Percentiles rank a stretch among this genome's conserved stretches.
Evolutionary conservation across 202 grass and related monocot genomes (phyloP).

Genomic region (Cymbopogon flexuosus): DNA sequence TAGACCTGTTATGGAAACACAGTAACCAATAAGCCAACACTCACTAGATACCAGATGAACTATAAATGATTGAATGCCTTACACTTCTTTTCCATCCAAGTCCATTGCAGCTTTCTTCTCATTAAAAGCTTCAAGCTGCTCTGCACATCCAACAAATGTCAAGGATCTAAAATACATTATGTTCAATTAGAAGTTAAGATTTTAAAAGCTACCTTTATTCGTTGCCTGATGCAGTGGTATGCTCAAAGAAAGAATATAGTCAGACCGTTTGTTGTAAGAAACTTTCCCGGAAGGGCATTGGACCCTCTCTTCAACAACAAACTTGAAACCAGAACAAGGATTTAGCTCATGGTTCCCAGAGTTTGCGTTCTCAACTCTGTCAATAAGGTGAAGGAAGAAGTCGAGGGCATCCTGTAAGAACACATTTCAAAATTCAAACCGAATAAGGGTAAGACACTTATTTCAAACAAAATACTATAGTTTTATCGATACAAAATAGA

Average conservation of each 20-base stretch:
- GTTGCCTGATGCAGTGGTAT: conserved; percentile 82
- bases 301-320: conserved; percentile 80
- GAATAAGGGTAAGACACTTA: not conserved
- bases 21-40: not conserved
- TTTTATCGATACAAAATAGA: not conserved
- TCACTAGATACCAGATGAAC: not conserved
- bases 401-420: conserved; percentile 82
- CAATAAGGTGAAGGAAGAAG: conserved; percentile 83
- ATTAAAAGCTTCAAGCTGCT: conserved; percentile 73
- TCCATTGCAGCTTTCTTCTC: conserved; percentile 66
- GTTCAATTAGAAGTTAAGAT: not conserved
- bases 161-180: conserved; percentile 23
- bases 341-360: conserved; percentile 56
- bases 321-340: conserved; percentile 79
- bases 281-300: conserved; percentile 94
- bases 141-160: conserved; percentile 50
- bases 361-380: conserved; percentile 81
- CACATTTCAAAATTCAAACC: not conserved
- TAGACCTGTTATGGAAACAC: conserved; percentile 48
- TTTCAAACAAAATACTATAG: not conserved
- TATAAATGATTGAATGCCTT: conserved; percentile 20
- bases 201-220: conserved; percentile 65
- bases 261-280: conserved; percentile 82
- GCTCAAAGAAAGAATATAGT: conserved; percentile 74
- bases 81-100: conserved; percentile 86